Base-by-base conservation (phyloP, 176 grass and related monocot species). In the Otatea glauca region DNA sequence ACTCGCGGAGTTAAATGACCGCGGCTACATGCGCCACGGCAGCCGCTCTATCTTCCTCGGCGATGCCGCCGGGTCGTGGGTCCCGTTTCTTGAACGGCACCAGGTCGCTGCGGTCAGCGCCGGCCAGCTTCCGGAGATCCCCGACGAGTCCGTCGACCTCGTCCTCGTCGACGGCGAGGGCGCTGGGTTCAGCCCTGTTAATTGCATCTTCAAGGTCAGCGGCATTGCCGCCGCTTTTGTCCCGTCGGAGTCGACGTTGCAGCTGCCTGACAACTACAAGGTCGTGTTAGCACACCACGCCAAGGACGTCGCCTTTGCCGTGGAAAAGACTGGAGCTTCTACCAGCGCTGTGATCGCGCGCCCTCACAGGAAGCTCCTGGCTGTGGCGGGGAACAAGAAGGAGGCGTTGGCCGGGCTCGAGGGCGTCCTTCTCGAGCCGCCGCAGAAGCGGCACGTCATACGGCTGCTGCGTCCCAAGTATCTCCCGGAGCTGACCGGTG, bases 391-490 rank as follows among this genome's bases (percentile, higher is more conserved):
- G 68, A 47, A 53, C 75, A 90, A 75, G 81, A 75, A 85, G 72
- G 76, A 78, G 39, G 82, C 84, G 1, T 25, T 93, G 55, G 79
- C 86, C 16, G 72, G 71, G 14, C 91, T 93, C n/a, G 91, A 90
- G 72, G 81, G 55, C 12, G 91, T 85, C 43, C 81, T 88, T 10
- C 83, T 93, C 39, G 91, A 93, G 81, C 91, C 91, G 54, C 91
- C 91, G 54, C 13, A 37, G 4, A 25, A 18, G 23, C 67, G 56
- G 34, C 45, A 75, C 20, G 10, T 66, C 42, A 32, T 29, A 10
- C 71, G 38, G 35, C n/a, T 32, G 56, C 74, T 58, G 75, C 74
- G 81, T 72, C 82, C 83, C 37, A 84, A 32, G 41, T 84, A 78
- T 72, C 88, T 85, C 41, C 88, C 81, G 0, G 82, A 88, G 48